Conservation (phyloP, 495 filamentous ascomycete genomes). For the Entonaema liquescens region DNA sequence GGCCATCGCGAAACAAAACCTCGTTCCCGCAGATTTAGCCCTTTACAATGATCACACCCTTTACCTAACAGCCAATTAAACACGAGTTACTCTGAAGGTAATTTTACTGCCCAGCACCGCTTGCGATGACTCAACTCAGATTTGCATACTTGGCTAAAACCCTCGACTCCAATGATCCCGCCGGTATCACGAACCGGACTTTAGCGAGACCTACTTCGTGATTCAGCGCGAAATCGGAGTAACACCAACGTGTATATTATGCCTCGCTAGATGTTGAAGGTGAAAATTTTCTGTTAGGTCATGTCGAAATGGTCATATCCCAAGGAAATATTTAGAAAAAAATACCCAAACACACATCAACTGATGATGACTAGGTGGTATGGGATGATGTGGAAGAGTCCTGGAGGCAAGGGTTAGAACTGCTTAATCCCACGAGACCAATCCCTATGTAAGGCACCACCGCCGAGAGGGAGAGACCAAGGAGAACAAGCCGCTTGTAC, state of each 20-base stretch:
- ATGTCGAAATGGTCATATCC: slow-evolving; percentile 3
- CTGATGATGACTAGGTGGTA: slow-evolving; percentile 19
- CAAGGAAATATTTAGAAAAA: not conserved
- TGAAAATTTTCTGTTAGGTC: slow-evolving; percentile 19
- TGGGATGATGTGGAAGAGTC: not conserved
- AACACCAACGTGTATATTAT: slow-evolving; percentile 20
- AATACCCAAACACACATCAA: slow-evolving; percentile 7
- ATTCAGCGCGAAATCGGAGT: slow-evolving; percentile 36
- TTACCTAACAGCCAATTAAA: slow-evolving; percentile 28
- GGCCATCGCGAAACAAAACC: slow-evolving; percentile 31
- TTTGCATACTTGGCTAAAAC: slow-evolving; percentile 25
- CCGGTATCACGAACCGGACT: slow-evolving; percentile 26
- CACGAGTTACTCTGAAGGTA: slow-evolving; percentile 4
- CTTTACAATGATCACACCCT: slow-evolving; percentile 6
- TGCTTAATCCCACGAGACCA: slow-evolving; percentile 15
- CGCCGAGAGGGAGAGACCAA: not conserved
- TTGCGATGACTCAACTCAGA: slow-evolving; percentile 38
- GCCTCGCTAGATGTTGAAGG: slow-evolving; percentile 26
- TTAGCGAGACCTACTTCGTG: slow-evolving; percentile 6
- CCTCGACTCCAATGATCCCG: slow-evolving; percentile 19
- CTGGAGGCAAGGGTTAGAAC: not conserved
- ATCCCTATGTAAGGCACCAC: not conserved
- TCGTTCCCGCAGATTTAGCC: slow-evolving; percentile 34
- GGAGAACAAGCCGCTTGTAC: slow-evolving; percentile 3
- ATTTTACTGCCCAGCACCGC: slow-evolving; percentile 21